Evolutionary conservation across 148 eudicot species (phyloP), one percentile per base, ranked within the genome.

Genomic region (Nepenthes gracilis): DNA sequence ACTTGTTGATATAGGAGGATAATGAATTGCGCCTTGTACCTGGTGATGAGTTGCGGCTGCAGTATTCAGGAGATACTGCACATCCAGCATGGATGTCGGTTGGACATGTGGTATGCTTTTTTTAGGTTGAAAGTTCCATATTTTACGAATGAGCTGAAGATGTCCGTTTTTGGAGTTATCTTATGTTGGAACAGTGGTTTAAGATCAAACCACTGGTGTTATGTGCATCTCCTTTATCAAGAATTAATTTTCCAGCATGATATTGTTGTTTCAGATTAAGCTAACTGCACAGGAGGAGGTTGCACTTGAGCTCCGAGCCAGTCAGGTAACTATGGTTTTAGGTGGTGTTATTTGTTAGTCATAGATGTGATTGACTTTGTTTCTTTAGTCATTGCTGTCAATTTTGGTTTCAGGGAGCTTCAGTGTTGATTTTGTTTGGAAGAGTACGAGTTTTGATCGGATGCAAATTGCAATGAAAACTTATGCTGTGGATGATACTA

Each of bases 1-100:
- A 67, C 35, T 9, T 69, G 51, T 38, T 45, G 12, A 53, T 70
- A 53, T 71, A 90, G 97, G 97, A 90, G 83, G 97, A 90, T 57
- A 90, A 90, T 83, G 97, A 90, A 61, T 72, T 90, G 72, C 97
- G 97, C 48, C 97, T 90, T 71, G 92, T 90, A 45, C 97, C 97
- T 71, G 97, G 97, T 74, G 97, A 90, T 68, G 97, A 90, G 70
- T 67, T 90, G 73, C 82, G 95, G 62, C 75, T 90, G 50, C 92
- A 92, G 35, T 90, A 90, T 74, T 81, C 92, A 55, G 97, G 95
- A 34, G 95, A 87, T 87, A 87, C 85, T 36, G 84, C 76, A 70
- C 95, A 90, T 81, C 85, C 95, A 10, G 75, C 88, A 47, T 90
- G 97, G 97, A 88, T 82, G 66, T 90, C 97, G 2, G 95, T 90